phyloP scores from a whole-genome alignment of 208 protist species.

The Trypanosoma congolense region DNA sequence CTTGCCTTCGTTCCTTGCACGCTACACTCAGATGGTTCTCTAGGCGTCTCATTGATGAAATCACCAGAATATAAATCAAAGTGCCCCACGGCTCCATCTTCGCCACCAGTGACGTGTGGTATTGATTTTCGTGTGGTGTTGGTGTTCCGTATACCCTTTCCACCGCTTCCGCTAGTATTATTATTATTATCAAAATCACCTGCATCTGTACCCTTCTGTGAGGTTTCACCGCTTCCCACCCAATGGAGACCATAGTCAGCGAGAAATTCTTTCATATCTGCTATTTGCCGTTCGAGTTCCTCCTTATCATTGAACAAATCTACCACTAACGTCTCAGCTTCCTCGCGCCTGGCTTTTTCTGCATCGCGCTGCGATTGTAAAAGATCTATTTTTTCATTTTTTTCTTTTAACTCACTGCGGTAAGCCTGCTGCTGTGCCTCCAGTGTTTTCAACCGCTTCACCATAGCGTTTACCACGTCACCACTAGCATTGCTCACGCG shows the following conservation, averaged over 20 bases:
- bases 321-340: conserved; percentile 55
- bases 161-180: not conserved
- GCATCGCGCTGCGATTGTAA: conserved; percentile 52
- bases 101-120: not conserved
- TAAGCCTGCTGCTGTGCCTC: conserved; percentile 68
- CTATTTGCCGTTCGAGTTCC: conserved; percentile 48
- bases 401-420: conserved; percentile 68
- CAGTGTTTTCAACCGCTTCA: conserved; percentile 54
- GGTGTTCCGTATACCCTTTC: not conserved
- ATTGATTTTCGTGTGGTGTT: conserved; percentile 6
- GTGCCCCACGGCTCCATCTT: not conserved
- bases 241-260: conserved; percentile 45
- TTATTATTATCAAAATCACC: too few relatives aligned
- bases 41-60: conserved; percentile 14
- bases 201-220: too few relatives aligned
- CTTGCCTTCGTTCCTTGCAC: not conserved
- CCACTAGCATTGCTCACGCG: conserved; percentile 32
- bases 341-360: conserved; percentile 51
- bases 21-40: conserved; percentile 3
- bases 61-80: conserved; percentile 52
- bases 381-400: conserved; percentile 43
- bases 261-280: conserved; percentile 38
- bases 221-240: conserved; percentile 17
- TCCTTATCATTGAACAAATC: conserved; percentile 74
- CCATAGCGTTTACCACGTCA: conserved; percentile 68